Base-by-base conservation (phyloP, 257 asterid genomes). In the Solanum pennellii region DNA sequence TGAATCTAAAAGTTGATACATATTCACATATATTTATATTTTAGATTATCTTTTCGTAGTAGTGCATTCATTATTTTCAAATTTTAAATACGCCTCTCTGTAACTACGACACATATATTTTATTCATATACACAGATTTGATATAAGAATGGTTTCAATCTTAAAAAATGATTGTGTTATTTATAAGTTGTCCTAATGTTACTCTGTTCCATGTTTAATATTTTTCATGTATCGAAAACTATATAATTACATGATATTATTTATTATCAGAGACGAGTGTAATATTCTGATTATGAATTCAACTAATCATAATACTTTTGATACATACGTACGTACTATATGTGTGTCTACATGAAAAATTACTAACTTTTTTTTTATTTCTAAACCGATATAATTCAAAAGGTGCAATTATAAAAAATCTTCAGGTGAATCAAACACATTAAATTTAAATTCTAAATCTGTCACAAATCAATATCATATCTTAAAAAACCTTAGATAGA, bases 391-490 rank as follows among this genome's bases (percentile, higher is more conserved):
- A 11, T 65, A 12, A 25, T n/a, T 41, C 33, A 41, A 13, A 41
- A 41, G 44, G 1, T 41, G 0, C 1, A 23, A 14, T n/a, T 33
- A 33, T 4, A 33, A 33, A 76, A 41, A 76, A 13, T 2, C 13
- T 41, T 4, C 42, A n/a, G 2, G 3, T 8, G 0, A 0, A 12
- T 8, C 2, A 0, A 7, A 42, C 7, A 13, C 1, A 6, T 42
- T 6, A n/a, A 12, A 3, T 76, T 76, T 0, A 76, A 76, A 76
- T 42, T n/a, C 16, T 42, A 5, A 42, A 42, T n/a, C 20, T 3
- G 5, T 1, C 14, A 44, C n/a, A 5, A 2, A 52, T 52, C 11
- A 52, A 52, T 52, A 52, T 52, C 2, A 2, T 5, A 27, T 49
- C 3, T 59, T 0, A 1, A 8, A 59, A 59, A 21, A 49, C 29